Conservation (phyloP, 1,139 yeast species). For the Magnusiomyces fungicola region DNA sequence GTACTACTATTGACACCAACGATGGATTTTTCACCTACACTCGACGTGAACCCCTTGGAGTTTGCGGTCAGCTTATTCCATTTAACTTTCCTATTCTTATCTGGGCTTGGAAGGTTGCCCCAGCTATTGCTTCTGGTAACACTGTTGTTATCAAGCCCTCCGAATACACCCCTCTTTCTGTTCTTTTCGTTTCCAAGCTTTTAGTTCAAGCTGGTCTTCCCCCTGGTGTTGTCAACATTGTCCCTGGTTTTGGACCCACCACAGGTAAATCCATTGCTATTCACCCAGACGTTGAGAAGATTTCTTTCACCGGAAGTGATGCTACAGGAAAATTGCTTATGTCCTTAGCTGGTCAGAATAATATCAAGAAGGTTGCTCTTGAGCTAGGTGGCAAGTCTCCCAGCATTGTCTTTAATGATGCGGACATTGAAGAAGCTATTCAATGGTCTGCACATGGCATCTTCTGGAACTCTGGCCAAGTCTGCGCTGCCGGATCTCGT, state of each 20-base stretch:
- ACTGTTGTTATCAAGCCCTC: constrained; percentile 75
- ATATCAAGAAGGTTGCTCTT: constrained; percentile 69
- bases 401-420: constrained; percentile 67
- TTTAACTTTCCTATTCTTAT: constrained; percentile 86
- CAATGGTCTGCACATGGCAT: constrained; percentile 50
- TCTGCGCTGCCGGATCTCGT: constrained; percentile 82
- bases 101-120: constrained; percentile 83
- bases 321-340: constrained; percentile 71
- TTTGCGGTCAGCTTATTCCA: constrained; percentile 79
- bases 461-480: constrained; percentile 78
- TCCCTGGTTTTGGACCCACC: constrained; percentile 65
- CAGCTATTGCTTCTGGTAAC: constrained; percentile 78
- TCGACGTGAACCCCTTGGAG: constrained; percentile 65
- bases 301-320: constrained; percentile 85
- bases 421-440: constrained; percentile 55
- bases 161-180: constrained; percentile 77
- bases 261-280: constrained; percentile 69
- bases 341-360: constrained; percentile 61
- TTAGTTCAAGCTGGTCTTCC: constrained; percentile 70
- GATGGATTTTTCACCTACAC: constrained; percentile 55
- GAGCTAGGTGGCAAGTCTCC: constrained; percentile 87
- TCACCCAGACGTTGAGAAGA: constrained; percentile 66
- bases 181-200: constrained; percentile 54
- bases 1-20: constrained; percentile 56
- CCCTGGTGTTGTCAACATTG: constrained; percentile 67